These are phyloP conservation scores for Paecilomyces niveus DNA, from an alignment of 2,329 filamentous ascomycete genomes.

Conservation along the genomic window DNA sequence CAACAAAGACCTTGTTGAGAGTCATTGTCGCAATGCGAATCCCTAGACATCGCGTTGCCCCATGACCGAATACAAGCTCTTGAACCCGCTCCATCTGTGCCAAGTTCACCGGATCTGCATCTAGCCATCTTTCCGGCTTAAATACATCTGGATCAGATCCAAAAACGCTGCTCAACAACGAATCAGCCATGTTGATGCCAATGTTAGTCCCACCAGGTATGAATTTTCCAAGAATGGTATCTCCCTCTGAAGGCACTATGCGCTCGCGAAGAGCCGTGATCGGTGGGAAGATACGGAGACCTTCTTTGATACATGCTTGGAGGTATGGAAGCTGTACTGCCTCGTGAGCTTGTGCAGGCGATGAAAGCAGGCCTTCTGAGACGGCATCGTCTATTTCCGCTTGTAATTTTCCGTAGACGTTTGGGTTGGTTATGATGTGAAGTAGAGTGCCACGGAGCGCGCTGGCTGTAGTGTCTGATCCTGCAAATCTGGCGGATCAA, in stretches of 20 bases:
- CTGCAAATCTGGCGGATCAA: constrained; percentile 16
- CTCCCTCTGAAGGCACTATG: background rate
- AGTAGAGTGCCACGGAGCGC: constrained; percentile 28
- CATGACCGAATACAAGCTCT: background rate
- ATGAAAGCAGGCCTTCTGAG: background rate
- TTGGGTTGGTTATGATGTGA: constrained; percentile 27
- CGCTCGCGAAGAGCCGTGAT: background rate
- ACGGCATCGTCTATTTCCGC: background rate
- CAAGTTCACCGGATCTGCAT: background rate
- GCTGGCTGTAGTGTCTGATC: constrained; percentile 30
- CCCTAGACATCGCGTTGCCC: background rate
- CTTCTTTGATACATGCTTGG: constrained; percentile 46
- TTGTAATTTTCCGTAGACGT: constrained; percentile 13
- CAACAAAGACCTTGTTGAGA: background rate
- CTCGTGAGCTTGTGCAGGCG: constrained; percentile 9
- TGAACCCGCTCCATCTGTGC: background rate
- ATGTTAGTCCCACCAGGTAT: background rate
- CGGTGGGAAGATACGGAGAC: constrained; percentile 30
- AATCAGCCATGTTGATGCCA: background rate
- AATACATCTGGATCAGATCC: background rate
- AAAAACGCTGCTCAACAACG: background rate
- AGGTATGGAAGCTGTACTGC: constrained; percentile 37
- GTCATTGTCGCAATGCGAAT: background rate
- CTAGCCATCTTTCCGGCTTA: background rate
- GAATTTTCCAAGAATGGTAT: background rate